A percentile compares a stretch with the other conserved stretches of the same genome.
phyloP scores from a whole-genome alignment of 108 stramenopile genomes.

The Fistulifera pelliculosa region DNA sequence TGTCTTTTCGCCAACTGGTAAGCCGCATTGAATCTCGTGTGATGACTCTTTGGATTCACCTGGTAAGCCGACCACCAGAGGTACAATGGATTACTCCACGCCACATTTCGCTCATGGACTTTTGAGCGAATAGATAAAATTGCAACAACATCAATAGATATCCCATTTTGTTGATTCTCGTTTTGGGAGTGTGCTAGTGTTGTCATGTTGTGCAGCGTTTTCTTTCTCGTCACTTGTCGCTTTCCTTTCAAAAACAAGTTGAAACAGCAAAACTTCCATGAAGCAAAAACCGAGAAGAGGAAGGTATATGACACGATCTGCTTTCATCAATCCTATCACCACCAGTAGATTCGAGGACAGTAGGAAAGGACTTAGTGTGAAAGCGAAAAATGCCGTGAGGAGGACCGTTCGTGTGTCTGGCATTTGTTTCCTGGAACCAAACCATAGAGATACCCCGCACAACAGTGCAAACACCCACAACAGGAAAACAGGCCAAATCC shows the following conservation, averaged over 20 bases:
- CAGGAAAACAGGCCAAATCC: constrained; percentile 18
- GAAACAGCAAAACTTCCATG: constrained; percentile 27
- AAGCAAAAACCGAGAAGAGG: constrained; percentile 43
- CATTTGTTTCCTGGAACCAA: constrained; percentile 9
- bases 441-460: constrained; percentile 21
- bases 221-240: no score
- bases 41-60: constrained; percentile 33
- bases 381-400: constrained; percentile 29
- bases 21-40: constrained; percentile 46
- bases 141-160: constrained; percentile 27
- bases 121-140: constrained; percentile 18
- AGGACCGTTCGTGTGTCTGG: constrained; percentile 2
- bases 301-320: constrained; percentile 48
- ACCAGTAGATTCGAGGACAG: constrained; percentile 41
- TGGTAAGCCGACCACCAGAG: constrained; percentile 37
- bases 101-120: constrained; percentile 38
- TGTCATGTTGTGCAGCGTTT: no score
- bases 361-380: constrained; percentile 36
- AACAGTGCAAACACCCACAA: constrained; percentile 24
- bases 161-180: constrained; percentile 11
- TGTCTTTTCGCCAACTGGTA: constrained; percentile 36
- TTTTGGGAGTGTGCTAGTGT: no score
- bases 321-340: constrained; percentile 51
- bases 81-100: constrained; percentile 29
- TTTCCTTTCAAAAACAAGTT: constrained; percentile 1